These are phyloP conservation scores for Fusarium papillatum DNA, from an alignment of 2,329 filamentous ascomycete species.

Conservation along the genomic window DNA sequence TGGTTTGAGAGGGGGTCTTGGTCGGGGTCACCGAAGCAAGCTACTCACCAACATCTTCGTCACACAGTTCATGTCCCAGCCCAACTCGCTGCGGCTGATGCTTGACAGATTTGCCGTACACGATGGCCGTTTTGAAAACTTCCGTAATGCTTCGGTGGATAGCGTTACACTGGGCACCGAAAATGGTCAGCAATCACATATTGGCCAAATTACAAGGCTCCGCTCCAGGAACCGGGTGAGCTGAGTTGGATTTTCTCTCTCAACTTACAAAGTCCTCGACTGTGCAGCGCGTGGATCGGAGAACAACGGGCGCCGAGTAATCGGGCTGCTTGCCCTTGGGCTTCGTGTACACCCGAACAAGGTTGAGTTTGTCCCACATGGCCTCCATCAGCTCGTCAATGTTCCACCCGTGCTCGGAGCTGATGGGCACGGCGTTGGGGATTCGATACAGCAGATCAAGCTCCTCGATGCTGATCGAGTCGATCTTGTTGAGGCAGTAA, in stretches of 20 bases:
- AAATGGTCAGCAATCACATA: constrained; percentile 51
- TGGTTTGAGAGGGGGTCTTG: constrained; percentile 9
- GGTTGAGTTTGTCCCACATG: constrained; percentile 98
- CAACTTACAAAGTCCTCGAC: constrained; percentile 95
- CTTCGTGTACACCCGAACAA: constrained; percentile 96
- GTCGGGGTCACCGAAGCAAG: constrained; percentile 18
- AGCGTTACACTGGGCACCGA: constrained; percentile 82
- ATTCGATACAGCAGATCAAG: constrained; percentile 96
- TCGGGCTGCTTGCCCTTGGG: constrained; percentile 96
- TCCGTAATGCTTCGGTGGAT: constrained; percentile 98
- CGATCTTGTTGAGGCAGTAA: constrained; percentile 99
- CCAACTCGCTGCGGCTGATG: constrained; percentile 98
- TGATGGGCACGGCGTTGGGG: constrained; percentile 96
- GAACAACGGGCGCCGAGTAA: constrained; percentile 91
- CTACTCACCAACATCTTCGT: constrained; percentile 94
- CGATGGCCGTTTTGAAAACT: constrained; percentile 94
- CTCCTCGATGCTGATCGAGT: constrained; percentile 97
- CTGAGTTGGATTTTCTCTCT: background rate
- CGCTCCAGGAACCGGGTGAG: constrained; percentile 10
- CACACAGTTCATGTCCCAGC: constrained; percentile 88
- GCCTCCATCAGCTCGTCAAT: constrained; percentile 95
- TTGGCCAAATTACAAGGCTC: constrained; percentile 23
- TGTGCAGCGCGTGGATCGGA: constrained; percentile 85
- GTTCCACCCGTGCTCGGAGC: constrained; percentile 98
- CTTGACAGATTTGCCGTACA: constrained; percentile 98